A percentile compares a stretch with the other conserved stretches of the same genome.
phyloP scores from a whole-genome alignment of 2,329 filamentous ascomycete genomes.

The Neospermospora avenae region DNA sequence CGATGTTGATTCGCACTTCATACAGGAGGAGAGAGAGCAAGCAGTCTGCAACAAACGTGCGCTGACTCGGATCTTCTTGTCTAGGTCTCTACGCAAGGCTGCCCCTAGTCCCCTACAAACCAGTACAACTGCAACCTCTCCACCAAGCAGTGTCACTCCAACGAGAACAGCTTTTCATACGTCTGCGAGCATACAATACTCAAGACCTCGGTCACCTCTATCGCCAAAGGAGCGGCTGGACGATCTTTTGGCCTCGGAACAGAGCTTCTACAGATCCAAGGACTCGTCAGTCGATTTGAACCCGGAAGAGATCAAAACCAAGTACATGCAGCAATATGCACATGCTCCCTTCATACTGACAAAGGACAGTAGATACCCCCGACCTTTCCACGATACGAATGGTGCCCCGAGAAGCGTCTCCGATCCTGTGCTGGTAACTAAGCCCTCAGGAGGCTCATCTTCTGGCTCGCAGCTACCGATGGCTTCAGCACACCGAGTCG shows the following conservation, averaged over 20 bases:
- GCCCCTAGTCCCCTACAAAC: slow-evolving; percentile 36
- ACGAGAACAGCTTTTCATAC: slow-evolving; percentile 31
- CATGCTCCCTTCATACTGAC: background rate
- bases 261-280: slow-evolving; percentile 32
- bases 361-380: slow-evolving; percentile 22
- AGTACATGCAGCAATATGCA: slow-evolving; percentile 21
- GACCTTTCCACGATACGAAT: slow-evolving; percentile 30
- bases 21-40: background rate
- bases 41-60: slow-evolving; percentile 17
- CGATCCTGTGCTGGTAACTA: slow-evolving; percentile 30
- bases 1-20: slow-evolving; percentile 1
- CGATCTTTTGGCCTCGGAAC: slow-evolving; percentile 36
- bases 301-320: slow-evolving; percentile 19
- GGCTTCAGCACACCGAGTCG: slow-evolving; percentile 31
- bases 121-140: slow-evolving; percentile 31
- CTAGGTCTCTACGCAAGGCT: slow-evolving; percentile 35
- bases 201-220: slow-evolving; percentile 26
- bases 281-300: slow-evolving; percentile 26
- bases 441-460: slow-evolving; percentile 24
- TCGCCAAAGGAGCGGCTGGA: slow-evolving; percentile 37
- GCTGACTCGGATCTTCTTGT: slow-evolving; percentile 19
- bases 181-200: slow-evolving; percentile 19
- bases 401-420: slow-evolving; percentile 35
- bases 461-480: slow-evolving; percentile 26
- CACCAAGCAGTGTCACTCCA: slow-evolving; percentile 32